Conservation (phyloP, 2,329 filamentous ascomycete genomes). For the Exophiala calicioides region DNA sequence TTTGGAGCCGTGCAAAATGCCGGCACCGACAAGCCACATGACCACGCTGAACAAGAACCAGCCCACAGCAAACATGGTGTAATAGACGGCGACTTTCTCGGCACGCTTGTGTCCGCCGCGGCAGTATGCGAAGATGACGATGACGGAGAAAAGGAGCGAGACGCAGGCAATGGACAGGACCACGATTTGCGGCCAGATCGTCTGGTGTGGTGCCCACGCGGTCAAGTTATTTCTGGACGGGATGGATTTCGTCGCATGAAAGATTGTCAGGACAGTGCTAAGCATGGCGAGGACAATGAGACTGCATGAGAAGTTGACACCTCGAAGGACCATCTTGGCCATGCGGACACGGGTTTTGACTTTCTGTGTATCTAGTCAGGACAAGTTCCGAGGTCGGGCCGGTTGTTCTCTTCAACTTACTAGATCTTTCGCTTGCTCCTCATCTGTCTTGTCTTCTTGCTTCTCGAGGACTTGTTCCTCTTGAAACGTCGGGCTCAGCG, state of each 20-base stretch:
- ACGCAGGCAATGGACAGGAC: constrained; percentile 77
- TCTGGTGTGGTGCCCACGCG: constrained; percentile 77
- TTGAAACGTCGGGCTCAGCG: constrained; percentile 84
- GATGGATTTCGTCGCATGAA: constrained; percentile 79
- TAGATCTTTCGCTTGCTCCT: constrained; percentile 82
- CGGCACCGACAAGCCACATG: constrained; percentile 88
- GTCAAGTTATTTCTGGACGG: constrained; percentile 77
- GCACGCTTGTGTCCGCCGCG: constrained; percentile 83
- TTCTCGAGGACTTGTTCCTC: constrained; percentile 88
- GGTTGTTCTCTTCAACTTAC: constrained; percentile 57
- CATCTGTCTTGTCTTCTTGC: constrained; percentile 76
- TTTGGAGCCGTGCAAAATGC: constrained; percentile 76
- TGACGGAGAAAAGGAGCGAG: constrained; percentile 75
- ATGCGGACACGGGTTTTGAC: constrained; percentile 87
- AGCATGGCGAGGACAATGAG: constrained; percentile 92
- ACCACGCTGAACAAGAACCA: constrained; percentile 93
- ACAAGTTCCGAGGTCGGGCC: not conserved
- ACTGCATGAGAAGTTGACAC: constrained; percentile 95
- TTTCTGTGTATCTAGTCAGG: constrained; percentile 68
- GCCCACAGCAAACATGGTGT: constrained; percentile 87
- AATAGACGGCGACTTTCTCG: constrained; percentile 92
- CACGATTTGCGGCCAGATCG: constrained; percentile 85
- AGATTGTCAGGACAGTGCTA: constrained; percentile 83
- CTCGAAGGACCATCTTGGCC: constrained; percentile 91
- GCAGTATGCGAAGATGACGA: constrained; percentile 83